These are phyloP conservation scores for Fusarium compactum DNA, from an alignment of 2,329 filamentous ascomycete genomes.

Conservation along the genomic window DNA sequence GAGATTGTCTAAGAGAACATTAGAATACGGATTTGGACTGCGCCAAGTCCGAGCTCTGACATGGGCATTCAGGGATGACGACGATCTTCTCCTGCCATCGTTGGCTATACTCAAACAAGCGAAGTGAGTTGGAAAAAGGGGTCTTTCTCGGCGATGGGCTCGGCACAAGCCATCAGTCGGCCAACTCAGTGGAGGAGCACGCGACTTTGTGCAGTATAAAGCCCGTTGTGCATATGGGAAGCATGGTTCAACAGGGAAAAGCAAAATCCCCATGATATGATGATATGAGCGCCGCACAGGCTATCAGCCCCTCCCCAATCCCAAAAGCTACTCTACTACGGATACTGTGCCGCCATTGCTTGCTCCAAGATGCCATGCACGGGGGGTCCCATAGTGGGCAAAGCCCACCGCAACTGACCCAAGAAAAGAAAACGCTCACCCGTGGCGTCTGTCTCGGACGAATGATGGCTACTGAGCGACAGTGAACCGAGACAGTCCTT, in stretches of 20 bases:
- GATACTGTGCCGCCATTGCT: constrained; percentile 21
- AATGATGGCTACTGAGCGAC: constrained; percentile 39
- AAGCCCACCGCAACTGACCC: constrained; percentile 30
- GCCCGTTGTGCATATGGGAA: constrained; percentile 31
- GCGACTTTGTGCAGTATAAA: constrained; percentile 44
- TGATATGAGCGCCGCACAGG: constrained; percentile 18
- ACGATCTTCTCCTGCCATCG: constrained; percentile 36
- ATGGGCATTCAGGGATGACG: constrained; percentile 29
- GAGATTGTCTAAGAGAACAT: constrained; percentile 10
- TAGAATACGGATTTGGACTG: constrained; percentile 10
- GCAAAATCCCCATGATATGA: constrained; percentile 39
- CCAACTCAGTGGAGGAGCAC: constrained; percentile 35
- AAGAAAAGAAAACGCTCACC: constrained; percentile 26
- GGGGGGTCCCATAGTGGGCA: constrained; percentile 22
- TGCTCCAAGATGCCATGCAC: constrained; percentile 36
- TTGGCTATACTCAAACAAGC: constrained; percentile 31
- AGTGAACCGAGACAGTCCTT: constrained; percentile 10
- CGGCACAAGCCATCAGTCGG: constrained; percentile 33
- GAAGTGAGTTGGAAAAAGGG: constrained; percentile 42
- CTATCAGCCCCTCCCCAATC: not conserved
- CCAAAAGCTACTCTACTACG: not conserved
- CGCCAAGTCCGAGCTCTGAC: constrained; percentile 29
- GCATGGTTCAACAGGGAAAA: constrained; percentile 17
- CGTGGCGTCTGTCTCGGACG: constrained; percentile 40
- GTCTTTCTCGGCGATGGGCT: constrained; percentile 39